Evolutionary conservation across 2,329 filamentous ascomycete genomes (phyloP), one percentile per base, ranked within the genome.

Genomic region (Penicillium sp.): DNA sequence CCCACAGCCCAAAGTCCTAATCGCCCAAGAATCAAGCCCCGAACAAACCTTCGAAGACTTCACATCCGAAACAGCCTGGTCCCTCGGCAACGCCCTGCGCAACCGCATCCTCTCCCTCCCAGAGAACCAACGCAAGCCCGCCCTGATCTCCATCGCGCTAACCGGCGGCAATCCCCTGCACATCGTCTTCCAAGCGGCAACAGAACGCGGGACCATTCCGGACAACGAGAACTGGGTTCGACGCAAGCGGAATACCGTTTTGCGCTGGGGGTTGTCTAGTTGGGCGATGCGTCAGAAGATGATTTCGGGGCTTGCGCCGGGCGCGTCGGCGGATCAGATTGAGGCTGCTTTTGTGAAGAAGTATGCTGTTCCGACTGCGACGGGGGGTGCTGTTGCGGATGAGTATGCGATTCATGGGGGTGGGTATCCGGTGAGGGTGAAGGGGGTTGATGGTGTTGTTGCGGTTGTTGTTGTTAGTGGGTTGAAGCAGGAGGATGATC

Each of bases 401-500:
- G 74, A 80, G 28, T 92, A 87, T 73, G 87, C 87, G 1, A 87
- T 90, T 54, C 87, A 91, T 67, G 88, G 88, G 0, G 88, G 88
- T 18, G 88, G 78, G 0, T 82, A 88, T 55, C 88, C 88, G 0
- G 79, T 92, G 28, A 77, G 82, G 7, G 87, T 92, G 6, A 73
- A 73, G 45, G 86, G 86, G 0, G 86, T 91, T 1, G 87, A 91
- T 71, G 88, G 87, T 0, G 72, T 89, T 3, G 83, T 90, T 8
- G 88, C 81, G 0, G 83, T 89, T 1, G 82, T 90, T 19, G 82
- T 90, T 14, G 85, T 92, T 1, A 87, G 83, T 62, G 88, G 88
- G 4, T 67, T 92, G 66, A 86, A 83, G 73, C 85, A 90, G 69
- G 77, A 87, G 60, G 80, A 90, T 72, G 87, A 91, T 67, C 88